Evolutionary conservation across 768 basidiomycete genomes (phyloP), one percentile per base, ranked within the genome.

Genomic region (Daedaleopsis sinensis): DNA sequence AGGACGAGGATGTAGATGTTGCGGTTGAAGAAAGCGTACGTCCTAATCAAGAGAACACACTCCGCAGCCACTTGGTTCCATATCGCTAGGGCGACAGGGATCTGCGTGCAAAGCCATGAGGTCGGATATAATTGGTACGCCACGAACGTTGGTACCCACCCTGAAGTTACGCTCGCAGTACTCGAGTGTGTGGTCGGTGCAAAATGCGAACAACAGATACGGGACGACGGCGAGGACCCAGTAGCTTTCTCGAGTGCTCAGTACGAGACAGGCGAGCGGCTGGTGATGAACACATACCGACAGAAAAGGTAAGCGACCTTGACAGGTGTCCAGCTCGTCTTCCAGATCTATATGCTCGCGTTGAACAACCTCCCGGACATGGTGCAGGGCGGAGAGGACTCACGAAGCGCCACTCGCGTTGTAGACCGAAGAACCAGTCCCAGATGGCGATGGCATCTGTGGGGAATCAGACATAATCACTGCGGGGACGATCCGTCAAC

Each of bases 61-160:
- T 92, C 89, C 50, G 90, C 89, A 48, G 88, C 87, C 57, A 91
- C 89, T 82, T 92, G 91, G 68, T 93, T 93, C 90, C 90, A 92
- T 85, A 91, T 88, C 18, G 90, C 90, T 52, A 93, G 80, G 7
- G 87, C 86, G 58, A 92, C 91, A 6, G 91, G 91, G 55, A 91
- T 85, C 90, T 92, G 64, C 23, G 36, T 12, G 13, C 36, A 47
- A 35, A n/a, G 50, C 15, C 16, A 51, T 57, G 21, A 58, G 27
- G 19, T 10, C 19, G 36, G n/a, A 7, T 32, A 32, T 36, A 12
- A 21, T 23, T 21, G 21, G 21, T 15, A 23, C 3, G 4, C 44
- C 18, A 13, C 16, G 11, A 5, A 27, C 10, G 10, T 19, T 46
- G 10, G 18, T 46, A 51, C 64, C 65, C 58, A 85, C 91, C 77